Base-by-base conservation (phyloP, 352 stramenopile genomes). In the Phytophthora sp. region DNA sequence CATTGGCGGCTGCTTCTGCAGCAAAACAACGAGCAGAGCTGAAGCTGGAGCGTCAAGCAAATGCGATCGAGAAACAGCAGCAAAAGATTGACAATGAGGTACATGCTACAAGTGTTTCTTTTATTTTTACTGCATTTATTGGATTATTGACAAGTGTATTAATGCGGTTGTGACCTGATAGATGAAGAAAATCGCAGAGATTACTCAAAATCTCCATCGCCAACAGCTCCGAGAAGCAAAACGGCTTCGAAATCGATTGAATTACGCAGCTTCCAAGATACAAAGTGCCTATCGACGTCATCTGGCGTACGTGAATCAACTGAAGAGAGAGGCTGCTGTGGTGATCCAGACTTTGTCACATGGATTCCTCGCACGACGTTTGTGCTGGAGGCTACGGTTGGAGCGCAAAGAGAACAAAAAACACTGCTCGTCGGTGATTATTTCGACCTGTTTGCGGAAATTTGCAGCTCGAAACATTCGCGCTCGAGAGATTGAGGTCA, bases 51-150 rank as follows among this genome's bases (percentile, higher is more conserved):
- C 69, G 74, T 8, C 86, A 93, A 58, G 76, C 82, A 7, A 74
- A 81, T 21, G 83, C 82, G 4, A 90, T 95, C 42, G 73, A 92
- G 52, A 90, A 88, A 45, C 84, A 95, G 56, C 83, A 92, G 31
- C 64, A 90, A 33, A 93, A 93, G 63, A 89, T 95, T 56, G 80
- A 92, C 53, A 66, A 33, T 29, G 83, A 95, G 75, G 86, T 93
- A n/a, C n/a, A n/a, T n/a, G n/a, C n/a, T n/a, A n/a, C n/a, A n/a
- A n/a, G n/a, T n/a, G n/a, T n/a, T n/a, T n/a, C n/a, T n/a, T n/a
- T n/a, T n/a, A n/a, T 27, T 7, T 35, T 45, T 55, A 15, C 33
- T 67, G 18, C 12, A 36, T 41, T 2, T 29, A 15, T 18, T 16
- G 16, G 21, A 11, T 29, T 24, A 27, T 41, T 52, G 23, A 55